Conservation (phyloP, 768 basidiomycete genomes). For the Russula earlei region DNA sequence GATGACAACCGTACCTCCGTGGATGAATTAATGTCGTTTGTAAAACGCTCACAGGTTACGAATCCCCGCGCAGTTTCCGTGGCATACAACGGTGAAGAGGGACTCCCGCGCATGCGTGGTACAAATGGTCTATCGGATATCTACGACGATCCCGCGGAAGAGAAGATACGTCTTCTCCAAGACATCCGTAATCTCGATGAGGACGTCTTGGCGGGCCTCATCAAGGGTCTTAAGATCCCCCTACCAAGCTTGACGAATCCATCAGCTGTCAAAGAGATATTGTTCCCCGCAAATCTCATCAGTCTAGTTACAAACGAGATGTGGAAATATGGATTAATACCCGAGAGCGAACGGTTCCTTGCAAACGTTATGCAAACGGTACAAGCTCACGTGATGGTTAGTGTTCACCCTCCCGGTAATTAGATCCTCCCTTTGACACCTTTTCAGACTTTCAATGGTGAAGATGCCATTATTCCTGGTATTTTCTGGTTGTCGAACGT, state of each 20-base stretch:
- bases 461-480: slow-evolving; percentile 92
- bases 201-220: slow-evolving; percentile 83
- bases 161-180: slow-evolving; percentile 90
- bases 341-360: slow-evolving; percentile 94
- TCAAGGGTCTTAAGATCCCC: slow-evolving; percentile 89
- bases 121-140: slow-evolving; percentile 62
- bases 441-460: slow-evolving; percentile 73
- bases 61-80: slow-evolving; percentile 84
- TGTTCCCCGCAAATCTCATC: slow-evolving; percentile 98
- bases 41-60: slow-evolving; percentile 58
- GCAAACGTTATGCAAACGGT: slow-evolving; percentile 99
- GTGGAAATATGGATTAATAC: slow-evolving; percentile 98
- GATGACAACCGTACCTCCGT: slow-evolving; percentile 62
- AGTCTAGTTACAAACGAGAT: slow-evolving; percentile 98
- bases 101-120: slow-evolving; percentile 51
- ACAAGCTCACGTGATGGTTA: slow-evolving; percentile 94
- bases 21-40: slow-evolving; percentile 68
- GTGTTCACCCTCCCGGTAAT: slow-evolving; percentile 25
- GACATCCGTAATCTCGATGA: slow-evolving; percentile 85
- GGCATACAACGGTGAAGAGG: slow-evolving; percentile 78
- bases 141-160: slow-evolving; percentile 85
- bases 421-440: slow-evolving; percentile 15
- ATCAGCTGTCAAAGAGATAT: slow-evolving; percentile 91
- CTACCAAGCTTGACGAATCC: slow-evolving; percentile 83
- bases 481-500: slow-evolving; percentile 99